Evolutionary conservation across 768 basidiomycete species (phyloP), one percentile per base, ranked within the genome.

Genomic region (Rossbeevera mucosa): DNA sequence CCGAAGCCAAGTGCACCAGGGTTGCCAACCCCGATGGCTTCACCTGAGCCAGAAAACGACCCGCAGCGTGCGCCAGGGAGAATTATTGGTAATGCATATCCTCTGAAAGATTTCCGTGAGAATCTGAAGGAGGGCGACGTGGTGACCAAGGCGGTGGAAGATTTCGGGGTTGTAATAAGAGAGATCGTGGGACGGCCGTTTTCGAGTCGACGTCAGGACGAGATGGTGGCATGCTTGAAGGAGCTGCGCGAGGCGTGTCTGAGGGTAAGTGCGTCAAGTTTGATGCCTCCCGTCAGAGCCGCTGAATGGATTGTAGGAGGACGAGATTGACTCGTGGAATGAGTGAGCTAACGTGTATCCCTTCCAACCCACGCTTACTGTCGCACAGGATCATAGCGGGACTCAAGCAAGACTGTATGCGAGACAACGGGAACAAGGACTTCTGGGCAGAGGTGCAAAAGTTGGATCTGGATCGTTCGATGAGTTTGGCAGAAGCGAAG

Each of bases 271-370:
- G 24, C 5, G 21, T 22, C 25, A 22, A 4, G 40, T 43, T 9
- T 24, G 21, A 36, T 40, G 20, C 48, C 28, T 33, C 25, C 14
- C 25, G 24, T 47, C n/a, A 33, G 12, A 28, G 16, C 22, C 20
- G 14, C 43, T 42, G 9, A 41, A 28, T 25, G 21, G 38, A 36
- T 54, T 43, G 24, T 57, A 90, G 82, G 87, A 91, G 70, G 88
- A 91, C 66, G 88, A 92, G 66, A 80, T 91, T 31, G 85, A 87
- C 42, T 80, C 79, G 28, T 93, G 90, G 90, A 92, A 93, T 68
- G 70, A 63, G 85, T 86, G 8, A 14, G 42, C 22, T 24, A 21
- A 18, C 26, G 11, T 28, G n/a, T 12, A 11, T 28, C 6, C 25
- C 47, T 5, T 33, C 4, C 9, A 5, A 22, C 20, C 42, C 7